Evolutionary conservation across 2,329 filamentous ascomycete genomes (phyloP).

Genomic region (Fusarium sp.): DNA sequence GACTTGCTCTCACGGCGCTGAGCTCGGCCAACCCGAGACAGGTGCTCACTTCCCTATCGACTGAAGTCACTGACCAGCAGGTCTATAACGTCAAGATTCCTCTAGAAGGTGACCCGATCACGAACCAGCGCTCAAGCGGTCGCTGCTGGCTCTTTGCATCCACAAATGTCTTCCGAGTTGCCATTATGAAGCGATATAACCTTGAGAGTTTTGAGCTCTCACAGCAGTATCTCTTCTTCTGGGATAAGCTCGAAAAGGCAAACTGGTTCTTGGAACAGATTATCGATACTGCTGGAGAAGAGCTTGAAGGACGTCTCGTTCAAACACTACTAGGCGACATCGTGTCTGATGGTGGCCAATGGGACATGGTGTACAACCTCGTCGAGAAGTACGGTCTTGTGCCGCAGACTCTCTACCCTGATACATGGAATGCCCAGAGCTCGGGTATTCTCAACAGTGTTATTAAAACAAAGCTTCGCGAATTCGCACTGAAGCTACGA

Average conservation of each 20-base stretch:
- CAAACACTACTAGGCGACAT: constrained; percentile 76
- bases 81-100: constrained; percentile 87
- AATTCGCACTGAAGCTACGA: constrained; percentile 82
- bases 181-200: constrained; percentile 85
- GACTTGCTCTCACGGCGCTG: constrained; percentile 81
- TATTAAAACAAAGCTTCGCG: constrained; percentile 87
- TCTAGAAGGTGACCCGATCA: constrained; percentile 84
- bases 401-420: constrained; percentile 83
- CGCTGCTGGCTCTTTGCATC: constrained; percentile 93
- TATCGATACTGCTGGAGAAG: constrained; percentile 77
- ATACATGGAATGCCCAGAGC: constrained; percentile 81
- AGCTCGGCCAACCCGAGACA: constrained; percentile 74
- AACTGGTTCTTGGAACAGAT: constrained; percentile 92
- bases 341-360: constrained; percentile 86
- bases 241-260: constrained; percentile 92
- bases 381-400: constrained; percentile 91
- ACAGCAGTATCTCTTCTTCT: constrained; percentile 90
- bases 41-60: constrained; percentile 73
- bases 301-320: constrained; percentile 79
- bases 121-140: constrained; percentile 84
- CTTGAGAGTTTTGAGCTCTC: constrained; percentile 86
- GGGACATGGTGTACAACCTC: constrained; percentile 92
- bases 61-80: constrained; percentile 77
- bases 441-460: constrained; percentile 77
- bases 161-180: constrained; percentile 92